phyloP scores from a whole-genome alignment of 2,329 filamentous ascomycete species.

The Xylaria sp. region DNA sequence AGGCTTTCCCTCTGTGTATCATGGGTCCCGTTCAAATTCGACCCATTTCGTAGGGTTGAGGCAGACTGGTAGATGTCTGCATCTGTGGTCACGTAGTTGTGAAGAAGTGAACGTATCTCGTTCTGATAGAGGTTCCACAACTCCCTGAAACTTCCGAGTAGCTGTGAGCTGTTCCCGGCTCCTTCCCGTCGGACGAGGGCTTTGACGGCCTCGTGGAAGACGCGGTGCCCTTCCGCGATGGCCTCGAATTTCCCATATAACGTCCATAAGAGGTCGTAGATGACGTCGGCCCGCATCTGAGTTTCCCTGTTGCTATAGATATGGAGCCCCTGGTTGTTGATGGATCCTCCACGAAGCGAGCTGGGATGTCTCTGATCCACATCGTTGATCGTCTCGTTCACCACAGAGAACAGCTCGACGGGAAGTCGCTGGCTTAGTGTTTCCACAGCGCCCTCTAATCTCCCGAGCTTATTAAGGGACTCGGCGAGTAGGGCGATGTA shows the following conservation, averaged over 20 bases:
- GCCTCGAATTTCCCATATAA: slow-evolving; percentile 97
- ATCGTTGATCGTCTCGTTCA: slow-evolving; percentile 94
- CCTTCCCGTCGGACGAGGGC: slow-evolving; percentile 87
- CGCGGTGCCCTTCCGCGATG: slow-evolving; percentile 93
- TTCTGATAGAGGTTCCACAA: slow-evolving; percentile 98
- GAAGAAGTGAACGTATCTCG: slow-evolving; percentile 91
- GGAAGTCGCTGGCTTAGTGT: slow-evolving; percentile 92
- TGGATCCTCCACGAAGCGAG: slow-evolving; percentile 69
- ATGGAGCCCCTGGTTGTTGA: slow-evolving; percentile 65
- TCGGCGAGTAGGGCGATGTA: slow-evolving; percentile 91
- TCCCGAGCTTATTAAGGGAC: slow-evolving; percentile 86
- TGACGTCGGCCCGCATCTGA: slow-evolving; percentile 81
- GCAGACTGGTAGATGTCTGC: slow-evolving; percentile 76
- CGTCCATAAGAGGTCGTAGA: slow-evolving; percentile 91
- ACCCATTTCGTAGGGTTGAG: slow-evolving; percentile 62
- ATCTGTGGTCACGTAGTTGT: slow-evolving; percentile 95
- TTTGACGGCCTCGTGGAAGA: slow-evolving; percentile 91
- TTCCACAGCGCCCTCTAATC: slow-evolving; percentile 86
- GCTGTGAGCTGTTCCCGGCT: slow-evolving; percentile 67
- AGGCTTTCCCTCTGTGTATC: slow-evolving; percentile 69
- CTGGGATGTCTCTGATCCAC: slow-evolving; percentile 93
- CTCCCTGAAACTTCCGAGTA: slow-evolving; percentile 92
- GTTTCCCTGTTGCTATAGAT: slow-evolving; percentile 76
- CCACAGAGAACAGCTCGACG: slow-evolving; percentile 91
- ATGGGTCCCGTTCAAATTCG: slow-evolving; percentile 57